A percentile compares a stretch with the other conserved stretches of the same genome.
Evolutionary conservation across 768 basidiomycete species (phyloP).

Genomic region (Imleria badia): DNA sequence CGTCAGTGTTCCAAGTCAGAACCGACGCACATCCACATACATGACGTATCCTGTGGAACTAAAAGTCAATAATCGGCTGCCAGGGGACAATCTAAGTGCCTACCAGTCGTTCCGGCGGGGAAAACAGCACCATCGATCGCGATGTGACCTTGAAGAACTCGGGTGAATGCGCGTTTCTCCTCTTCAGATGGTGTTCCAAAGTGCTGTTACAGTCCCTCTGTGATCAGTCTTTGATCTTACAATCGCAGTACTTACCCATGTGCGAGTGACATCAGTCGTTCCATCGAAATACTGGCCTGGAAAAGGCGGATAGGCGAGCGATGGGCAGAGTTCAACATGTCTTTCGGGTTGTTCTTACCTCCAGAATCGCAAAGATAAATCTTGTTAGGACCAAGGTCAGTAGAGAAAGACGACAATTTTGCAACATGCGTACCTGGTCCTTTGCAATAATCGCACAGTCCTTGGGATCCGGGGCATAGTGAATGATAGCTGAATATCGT

Average conservation of each 20-base stretch:
- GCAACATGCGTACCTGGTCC: conserved; percentile 52
- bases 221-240: not conserved
- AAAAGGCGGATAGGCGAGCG: not conserved
- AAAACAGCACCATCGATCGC: conserved; percentile 84
- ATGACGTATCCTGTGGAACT: conserved; percentile 48
- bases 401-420: not conserved
- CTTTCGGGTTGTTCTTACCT: conserved; percentile 40
- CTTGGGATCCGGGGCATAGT: conserved; percentile 79
- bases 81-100: conserved; percentile 5
- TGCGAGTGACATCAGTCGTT: conserved; percentile 93
- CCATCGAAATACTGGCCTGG: conserved; percentile 86
- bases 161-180: conserved; percentile 86
- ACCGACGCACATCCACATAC: conserved; percentile 33
- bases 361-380: conserved; percentile 88
- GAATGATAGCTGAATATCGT: conserved; percentile 72
- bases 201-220: conserved; percentile 49
- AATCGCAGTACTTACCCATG: conserved; percentile 55
- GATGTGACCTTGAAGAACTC: conserved; percentile 90
- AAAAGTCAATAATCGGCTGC: not conserved
- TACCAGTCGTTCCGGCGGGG: conserved; percentile 77
- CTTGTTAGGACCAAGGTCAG: conserved; percentile 44
- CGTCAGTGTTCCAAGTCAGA: not conserved
- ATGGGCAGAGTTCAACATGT: not conserved
- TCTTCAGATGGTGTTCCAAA: conserved; percentile 83
- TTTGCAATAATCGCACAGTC: conserved; percentile 73